These are phyloP conservation scores for Pythium sp. DNA, from an alignment of 352 stramenopile genomes.

Conservation along the genomic window DNA sequence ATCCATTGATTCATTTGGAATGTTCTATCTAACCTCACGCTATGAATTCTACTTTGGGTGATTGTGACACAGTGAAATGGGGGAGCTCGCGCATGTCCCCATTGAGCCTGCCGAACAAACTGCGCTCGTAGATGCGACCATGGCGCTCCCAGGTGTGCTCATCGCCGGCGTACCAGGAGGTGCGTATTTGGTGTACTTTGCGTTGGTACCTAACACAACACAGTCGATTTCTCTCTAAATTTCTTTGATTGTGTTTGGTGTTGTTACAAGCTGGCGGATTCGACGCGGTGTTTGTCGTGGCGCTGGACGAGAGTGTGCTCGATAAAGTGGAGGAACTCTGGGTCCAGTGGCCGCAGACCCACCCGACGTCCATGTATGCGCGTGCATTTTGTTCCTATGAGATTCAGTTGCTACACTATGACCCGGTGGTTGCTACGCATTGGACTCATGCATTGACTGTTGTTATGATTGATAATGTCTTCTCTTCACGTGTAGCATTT, in stretches of 20 bases:
- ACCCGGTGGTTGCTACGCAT: neutral
- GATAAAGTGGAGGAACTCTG: constrained; percentile 73
- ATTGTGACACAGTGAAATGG: constrained; percentile 72
- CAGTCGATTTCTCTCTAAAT: too few relatives aligned
- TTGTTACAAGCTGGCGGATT: constrained; percentile 79
- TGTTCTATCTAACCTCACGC: neutral
- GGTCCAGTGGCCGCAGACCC: constrained; percentile 51
- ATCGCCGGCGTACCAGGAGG: constrained; percentile 92
- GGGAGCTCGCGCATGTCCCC: constrained; percentile 81
- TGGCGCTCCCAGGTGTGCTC: constrained; percentile 91
- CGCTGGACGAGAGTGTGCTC: constrained; percentile 58
- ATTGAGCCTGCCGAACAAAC: constrained; percentile 94
- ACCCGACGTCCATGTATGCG: constrained; percentile 46
- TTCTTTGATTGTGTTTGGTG: too few relatives aligned
- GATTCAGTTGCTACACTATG: too few relatives aligned
- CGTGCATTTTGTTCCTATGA: neutral
- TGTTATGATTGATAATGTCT: neutral
- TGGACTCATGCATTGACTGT: neutral
- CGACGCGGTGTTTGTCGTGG: constrained; percentile 94
- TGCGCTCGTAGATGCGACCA: constrained; percentile 90
- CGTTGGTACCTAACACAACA: too few relatives aligned
- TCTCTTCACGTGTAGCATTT: constrained; percentile 38
- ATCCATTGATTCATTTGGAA: neutral
- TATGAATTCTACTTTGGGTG: neutral
- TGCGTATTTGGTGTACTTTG: constrained; percentile 13